These are phyloP conservation scores for Apostasia shenzhenica DNA, from an alignment of 106 monocot genomes.

Conservation along the genomic window DNA sequence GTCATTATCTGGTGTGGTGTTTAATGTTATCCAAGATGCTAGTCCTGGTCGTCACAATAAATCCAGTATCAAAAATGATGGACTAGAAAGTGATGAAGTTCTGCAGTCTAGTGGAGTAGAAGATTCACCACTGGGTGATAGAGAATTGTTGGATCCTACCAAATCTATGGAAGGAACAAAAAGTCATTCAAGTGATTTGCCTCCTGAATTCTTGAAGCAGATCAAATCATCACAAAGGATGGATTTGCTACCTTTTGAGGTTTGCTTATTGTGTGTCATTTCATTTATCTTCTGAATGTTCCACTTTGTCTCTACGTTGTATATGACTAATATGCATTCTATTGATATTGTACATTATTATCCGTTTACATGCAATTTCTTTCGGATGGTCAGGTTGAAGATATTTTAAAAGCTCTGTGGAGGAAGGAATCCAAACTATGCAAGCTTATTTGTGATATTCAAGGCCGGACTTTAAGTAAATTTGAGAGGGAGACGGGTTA, in stretches of 20 bases:
- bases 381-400: slow-evolving; percentile 43
- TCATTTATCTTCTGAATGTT: neutral
- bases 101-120: slow-evolving; percentile 6
- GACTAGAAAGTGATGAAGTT: slow-evolving; percentile 10
- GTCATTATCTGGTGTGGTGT: slow-evolving; percentile 17
- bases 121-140: slow-evolving; percentile 8
- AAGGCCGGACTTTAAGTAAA: slow-evolving; percentile 20
- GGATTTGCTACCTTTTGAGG: slow-evolving; percentile 60
- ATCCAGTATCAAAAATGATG: neutral
- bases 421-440: slow-evolving; percentile 53
- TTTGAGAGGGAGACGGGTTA: slow-evolving; percentile 25
- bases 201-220: slow-evolving; percentile 29
- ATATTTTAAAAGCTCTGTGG: slow-evolving; percentile 63
- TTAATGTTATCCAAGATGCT: slow-evolving; percentile 36
- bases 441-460: slow-evolving; percentile 68
- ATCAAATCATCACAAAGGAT: slow-evolving; percentile 28
- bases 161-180: slow-evolving; percentile 4
- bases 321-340: neutral
- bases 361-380: neutral
- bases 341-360: neutral
- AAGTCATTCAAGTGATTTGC: slow-evolving; percentile 9
- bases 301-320: neutral
- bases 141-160: slow-evolving; percentile 13
- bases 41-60: slow-evolving; percentile 14
- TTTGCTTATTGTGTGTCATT: slow-evolving; percentile 8